Conservation (phyloP, 164 flowering plant genomes). For the Euptelea pleiosperma region DNA sequence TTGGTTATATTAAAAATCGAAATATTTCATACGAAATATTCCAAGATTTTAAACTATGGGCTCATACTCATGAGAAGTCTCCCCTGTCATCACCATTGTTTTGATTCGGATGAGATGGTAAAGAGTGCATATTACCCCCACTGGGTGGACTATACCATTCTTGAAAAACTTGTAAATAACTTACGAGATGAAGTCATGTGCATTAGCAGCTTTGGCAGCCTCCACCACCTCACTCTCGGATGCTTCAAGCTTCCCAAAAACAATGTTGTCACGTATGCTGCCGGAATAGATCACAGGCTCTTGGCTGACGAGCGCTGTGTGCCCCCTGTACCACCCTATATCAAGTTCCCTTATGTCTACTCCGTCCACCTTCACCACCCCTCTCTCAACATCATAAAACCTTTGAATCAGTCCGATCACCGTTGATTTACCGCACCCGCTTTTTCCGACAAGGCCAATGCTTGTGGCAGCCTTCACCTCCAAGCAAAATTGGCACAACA, state of each 20-base stretch:
- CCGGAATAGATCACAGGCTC: constrained; percentile 84
- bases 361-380: constrained; percentile 67
- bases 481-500: constrained; percentile 57
- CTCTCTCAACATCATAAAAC: constrained; percentile 70
- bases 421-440: constrained; percentile 97
- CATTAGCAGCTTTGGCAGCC: constrained; percentile 89
- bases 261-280: constrained; percentile 70
- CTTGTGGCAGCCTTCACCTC: constrained; percentile 75
- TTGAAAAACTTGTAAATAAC: constrained; percentile 18
- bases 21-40: too few relatives aligned
- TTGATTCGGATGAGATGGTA: not conserved
- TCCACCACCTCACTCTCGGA: constrained; percentile 73
- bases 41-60: too few relatives aligned
- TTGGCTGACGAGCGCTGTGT: constrained; percentile 79
- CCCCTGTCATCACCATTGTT: too few relatives aligned
- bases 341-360: constrained; percentile 68
- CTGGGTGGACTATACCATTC: too few relatives aligned
- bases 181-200: constrained; percentile 94
- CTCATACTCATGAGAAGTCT: too few relatives aligned
- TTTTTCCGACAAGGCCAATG: constrained; percentile 77
- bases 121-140: too few relatives aligned
- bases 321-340: constrained; percentile 62
- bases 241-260: constrained; percentile 73
- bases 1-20: too few relatives aligned
- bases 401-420: constrained; percentile 74